Percentiles rank a stretch among this genome's conserved stretches.
Conservation (phyloP, 208 protist species). For the Crithidia thermophila region DNA sequence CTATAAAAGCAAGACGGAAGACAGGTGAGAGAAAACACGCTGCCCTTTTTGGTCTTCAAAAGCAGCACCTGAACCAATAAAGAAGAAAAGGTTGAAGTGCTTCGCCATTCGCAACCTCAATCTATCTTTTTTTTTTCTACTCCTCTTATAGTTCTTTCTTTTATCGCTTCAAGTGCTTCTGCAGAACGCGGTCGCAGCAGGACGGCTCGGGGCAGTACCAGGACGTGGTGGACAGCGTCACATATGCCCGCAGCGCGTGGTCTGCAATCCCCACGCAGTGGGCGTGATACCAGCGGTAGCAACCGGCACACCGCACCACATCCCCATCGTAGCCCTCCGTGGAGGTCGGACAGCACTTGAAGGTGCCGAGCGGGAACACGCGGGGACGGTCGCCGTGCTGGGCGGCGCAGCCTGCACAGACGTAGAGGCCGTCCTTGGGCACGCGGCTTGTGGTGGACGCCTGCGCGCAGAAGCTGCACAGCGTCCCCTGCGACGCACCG, state of each 20-base stretch:
- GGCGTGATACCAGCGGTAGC: constrained; percentile 79
- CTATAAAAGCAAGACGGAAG: background rate
- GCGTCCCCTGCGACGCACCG: constrained; percentile 13
- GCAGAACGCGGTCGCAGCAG: constrained; percentile 62
- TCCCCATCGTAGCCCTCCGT: constrained; percentile 59
- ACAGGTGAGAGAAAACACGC: background rate
- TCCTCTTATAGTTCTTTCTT: background rate
- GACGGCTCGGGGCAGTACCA: constrained; percentile 85
- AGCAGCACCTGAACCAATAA: too few relatives aligned
- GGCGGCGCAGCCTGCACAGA: constrained; percentile 54
- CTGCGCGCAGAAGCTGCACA: constrained; percentile 52
- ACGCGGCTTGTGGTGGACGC: constrained; percentile 37
- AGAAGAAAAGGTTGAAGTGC: background rate
- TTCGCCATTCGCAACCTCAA: background rate
- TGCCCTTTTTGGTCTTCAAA: background rate
- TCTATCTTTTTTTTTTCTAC: background rate
- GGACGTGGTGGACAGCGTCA: constrained; percentile 73
- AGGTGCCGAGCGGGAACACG: constrained; percentile 68
- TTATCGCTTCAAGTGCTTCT: constrained; percentile 41
- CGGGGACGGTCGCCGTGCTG: constrained; percentile 23
- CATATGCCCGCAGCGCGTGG: constrained; percentile 53
- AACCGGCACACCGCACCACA: constrained; percentile 74
- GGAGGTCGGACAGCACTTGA: constrained; percentile 84
- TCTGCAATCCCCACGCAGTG: constrained; percentile 69
- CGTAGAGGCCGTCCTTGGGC: constrained; percentile 69